Evolutionary conservation across 2,329 filamentous ascomycete genomes (phyloP).

Genomic region (Pseudocercospora macadamiae): DNA sequence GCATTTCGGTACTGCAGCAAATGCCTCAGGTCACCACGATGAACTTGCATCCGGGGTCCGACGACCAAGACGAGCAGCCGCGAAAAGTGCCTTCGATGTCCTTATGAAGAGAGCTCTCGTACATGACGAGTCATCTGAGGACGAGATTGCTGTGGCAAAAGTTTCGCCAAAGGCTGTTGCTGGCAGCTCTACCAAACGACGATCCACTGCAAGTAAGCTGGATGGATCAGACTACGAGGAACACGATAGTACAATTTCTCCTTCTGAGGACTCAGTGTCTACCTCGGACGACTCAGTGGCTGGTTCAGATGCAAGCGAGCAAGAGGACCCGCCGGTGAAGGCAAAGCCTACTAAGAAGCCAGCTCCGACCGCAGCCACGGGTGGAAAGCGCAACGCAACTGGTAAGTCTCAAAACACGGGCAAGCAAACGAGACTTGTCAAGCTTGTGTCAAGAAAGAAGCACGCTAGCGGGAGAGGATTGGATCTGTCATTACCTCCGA

Average conservation of each 20-base stretch:
- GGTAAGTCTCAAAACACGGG: neutral
- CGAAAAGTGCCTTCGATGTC: neutral
- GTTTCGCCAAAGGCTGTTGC: neutral
- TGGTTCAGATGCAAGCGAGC: neutral
- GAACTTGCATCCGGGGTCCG: neutral
- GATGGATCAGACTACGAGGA: neutral
- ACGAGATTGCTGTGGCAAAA: neutral
- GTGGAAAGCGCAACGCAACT: neutral
- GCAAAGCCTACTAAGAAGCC: neutral
- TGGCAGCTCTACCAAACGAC: neutral
- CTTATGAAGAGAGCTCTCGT: neutral
- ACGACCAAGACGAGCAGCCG: neutral
- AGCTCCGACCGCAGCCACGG: neutral
- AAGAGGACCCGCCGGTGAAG: neutral
- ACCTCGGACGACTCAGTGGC: neutral
- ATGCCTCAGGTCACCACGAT: too few species aligned
- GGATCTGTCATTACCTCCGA: slow-evolving; percentile 47
- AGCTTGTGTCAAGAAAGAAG: slow-evolving; percentile 1
- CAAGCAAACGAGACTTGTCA: neutral
- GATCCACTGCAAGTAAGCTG: neutral
- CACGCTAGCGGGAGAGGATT: slow-evolving; percentile 19
- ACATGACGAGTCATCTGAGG: neutral
- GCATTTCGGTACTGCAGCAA: too few species aligned
- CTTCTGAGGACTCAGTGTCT: too few species aligned
- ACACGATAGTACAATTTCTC: too few species aligned